A percentile compares a stretch with the other conserved stretches of the same genome.
Evolutionary conservation across 495 filamentous ascomycete genomes (phyloP).

Genomic region (Pyronema omphalodes): DNA sequence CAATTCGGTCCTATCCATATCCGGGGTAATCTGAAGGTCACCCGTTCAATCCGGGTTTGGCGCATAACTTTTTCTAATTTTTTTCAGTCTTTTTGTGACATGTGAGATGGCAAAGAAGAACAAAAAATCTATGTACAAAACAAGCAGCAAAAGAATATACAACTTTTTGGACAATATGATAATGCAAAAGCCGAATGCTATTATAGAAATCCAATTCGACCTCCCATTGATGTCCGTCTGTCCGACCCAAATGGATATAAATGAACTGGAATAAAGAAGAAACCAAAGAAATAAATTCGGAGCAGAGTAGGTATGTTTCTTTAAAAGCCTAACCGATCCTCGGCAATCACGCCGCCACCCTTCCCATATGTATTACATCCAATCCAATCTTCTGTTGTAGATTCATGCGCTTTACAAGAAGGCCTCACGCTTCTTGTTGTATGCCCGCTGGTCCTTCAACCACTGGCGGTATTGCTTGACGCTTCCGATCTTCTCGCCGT

Average conservation of each 20-base stretch:
- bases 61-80: slow-evolving; percentile 7
- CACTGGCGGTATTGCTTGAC: slow-evolving; percentile 80
- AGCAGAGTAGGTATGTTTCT: not conserved
- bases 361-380: not conserved
- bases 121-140: not conserved
- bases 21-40: slow-evolving; percentile 5
- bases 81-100: not conserved
- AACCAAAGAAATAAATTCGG: not conserved
- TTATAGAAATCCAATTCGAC: not conserved
- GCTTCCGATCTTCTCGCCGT: slow-evolving; percentile 89
- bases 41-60: slow-evolving; percentile 11
- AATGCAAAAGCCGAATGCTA: not conserved
- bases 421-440: slow-evolving; percentile 70
- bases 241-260: not conserved
- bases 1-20: not conserved
- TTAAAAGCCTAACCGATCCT: too few species aligned
- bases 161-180: not conserved
- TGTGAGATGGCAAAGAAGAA: not conserved
- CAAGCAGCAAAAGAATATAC: not conserved
- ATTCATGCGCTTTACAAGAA: slow-evolving; percentile 28
- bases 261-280: not conserved
- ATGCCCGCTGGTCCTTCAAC: slow-evolving; percentile 95
- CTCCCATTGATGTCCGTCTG: not conserved
- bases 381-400: not conserved
- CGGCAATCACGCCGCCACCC: not conserved